Evolutionary conservation across 2,329 filamentous ascomycete species (phyloP), one percentile per base, ranked within the genome.

Genomic region (Talaromyces amestolkiae): DNA sequence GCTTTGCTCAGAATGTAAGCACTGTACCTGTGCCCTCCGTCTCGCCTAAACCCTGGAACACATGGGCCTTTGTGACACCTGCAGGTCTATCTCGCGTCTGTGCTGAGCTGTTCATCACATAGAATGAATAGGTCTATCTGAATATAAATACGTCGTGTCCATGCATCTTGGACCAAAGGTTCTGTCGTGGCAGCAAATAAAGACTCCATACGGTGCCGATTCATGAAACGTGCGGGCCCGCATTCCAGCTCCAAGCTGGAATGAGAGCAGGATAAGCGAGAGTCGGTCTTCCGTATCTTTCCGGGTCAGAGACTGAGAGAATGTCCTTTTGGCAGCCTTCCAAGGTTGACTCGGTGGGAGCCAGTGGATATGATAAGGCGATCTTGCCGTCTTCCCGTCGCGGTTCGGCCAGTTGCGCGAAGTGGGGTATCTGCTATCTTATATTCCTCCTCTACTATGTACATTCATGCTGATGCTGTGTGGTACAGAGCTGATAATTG

Each of bases 351-450:
- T 17, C 39, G n/a, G 39, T 56, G 31, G 53, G 1, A 37, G 51
- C 4, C 2, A 17, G 41, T 51, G 47, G 47, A 58, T 35, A 22
- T 13, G 27, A 27, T 4, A 33, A 53, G 49, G 37, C 11, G 59
- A 58, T 65, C 49, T 41, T 49, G 58, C 63, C 58, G 58, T 59
- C 45, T 19, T 56, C 37, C 65, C 65, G 61, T 61, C 37, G 63
- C 51, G 65, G 61, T 61, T 64, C 65, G 65, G 65, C 65, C 56
- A 64, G 65, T 31, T 31, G 58, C 51, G 56, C 65, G 66, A 67
- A 67, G 65, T 67, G 68, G 69, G 59, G 59, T 31, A 4, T 37
- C 10, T 13, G 35, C 9, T 37, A 37, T 54, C 47, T 35, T 39
- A 53, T 41, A 35, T 51, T 51, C 10, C 6, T 45, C 43, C 7